Conservation (phyloP, 768 basidiomycete genomes). For the Suillus lakei region DNA sequence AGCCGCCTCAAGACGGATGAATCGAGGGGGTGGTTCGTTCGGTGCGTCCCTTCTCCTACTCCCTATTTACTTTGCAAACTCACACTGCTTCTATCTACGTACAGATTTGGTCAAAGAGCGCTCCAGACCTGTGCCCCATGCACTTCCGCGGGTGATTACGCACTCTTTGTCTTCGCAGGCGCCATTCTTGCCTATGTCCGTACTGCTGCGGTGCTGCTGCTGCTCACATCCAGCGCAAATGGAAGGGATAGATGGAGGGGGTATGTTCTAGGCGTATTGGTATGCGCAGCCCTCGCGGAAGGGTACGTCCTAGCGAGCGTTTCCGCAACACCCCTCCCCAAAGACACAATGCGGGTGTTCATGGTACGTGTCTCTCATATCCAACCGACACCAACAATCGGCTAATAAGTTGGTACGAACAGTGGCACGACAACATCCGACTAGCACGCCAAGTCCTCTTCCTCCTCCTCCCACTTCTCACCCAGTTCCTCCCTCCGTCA, state of each 20-base stretch:
- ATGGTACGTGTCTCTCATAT: constrained; percentile 39
- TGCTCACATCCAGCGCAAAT: constrained; percentile 47
- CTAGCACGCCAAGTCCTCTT: constrained; percentile 59
- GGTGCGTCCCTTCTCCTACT: too few species aligned
- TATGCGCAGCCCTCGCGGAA: constrained; percentile 55
- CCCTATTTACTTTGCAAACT: too few species aligned
- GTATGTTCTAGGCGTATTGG: constrained; percentile 51
- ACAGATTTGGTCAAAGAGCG: too few species aligned
- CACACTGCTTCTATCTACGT: too few species aligned
- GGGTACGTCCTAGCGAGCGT: constrained; percentile 56
- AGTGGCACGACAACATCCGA: constrained; percentile 73
- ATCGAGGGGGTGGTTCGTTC: too few species aligned
- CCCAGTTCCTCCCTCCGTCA: constrained; percentile 47
- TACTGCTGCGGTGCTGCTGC: constrained; percentile 53
- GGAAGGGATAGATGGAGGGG: constrained; percentile 50
- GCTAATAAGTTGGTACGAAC: neutral
- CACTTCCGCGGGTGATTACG: too few species aligned
- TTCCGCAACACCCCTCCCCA: constrained; percentile 50
- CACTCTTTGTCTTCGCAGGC: too few species aligned
- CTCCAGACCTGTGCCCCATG: too few species aligned
- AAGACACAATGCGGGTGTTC: constrained; percentile 40
- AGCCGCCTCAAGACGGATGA: too few species aligned
- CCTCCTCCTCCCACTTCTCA: constrained; percentile 55
- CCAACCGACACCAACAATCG: neutral
- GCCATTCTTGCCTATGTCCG: too few species aligned